phyloP scores from a whole-genome alignment of 1,284 basidiomycete genomes.

The Sparassis latifolia region DNA sequence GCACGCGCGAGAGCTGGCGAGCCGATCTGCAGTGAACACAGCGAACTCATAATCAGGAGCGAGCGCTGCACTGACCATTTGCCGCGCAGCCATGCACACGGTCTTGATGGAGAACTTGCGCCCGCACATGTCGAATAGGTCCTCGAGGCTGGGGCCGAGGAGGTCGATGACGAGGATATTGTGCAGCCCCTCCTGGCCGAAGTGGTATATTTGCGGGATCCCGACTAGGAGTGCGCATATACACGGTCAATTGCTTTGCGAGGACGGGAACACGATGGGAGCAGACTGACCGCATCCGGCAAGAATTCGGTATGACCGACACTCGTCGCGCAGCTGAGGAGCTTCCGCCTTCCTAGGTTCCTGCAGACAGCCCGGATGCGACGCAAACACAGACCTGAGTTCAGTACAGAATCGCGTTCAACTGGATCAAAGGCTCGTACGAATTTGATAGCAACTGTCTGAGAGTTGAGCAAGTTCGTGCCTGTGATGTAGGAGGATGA shows the following conservation, averaged over 20 bases:
- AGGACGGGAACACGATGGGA: slow-evolving; percentile 2
- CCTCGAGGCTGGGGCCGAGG: slow-evolving; percentile 88
- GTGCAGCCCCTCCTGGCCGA: slow-evolving; percentile 95
- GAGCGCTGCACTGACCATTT: slow-evolving; percentile 68
- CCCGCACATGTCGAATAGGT: slow-evolving; percentile 94
- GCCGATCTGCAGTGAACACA: background rate
- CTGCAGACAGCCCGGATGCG: slow-evolving; percentile 31
- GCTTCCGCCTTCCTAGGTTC: slow-evolving; percentile 96
- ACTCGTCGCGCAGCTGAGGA: slow-evolving; percentile 93
- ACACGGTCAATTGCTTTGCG: background rate
- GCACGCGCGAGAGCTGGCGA: slow-evolving; percentile 75
- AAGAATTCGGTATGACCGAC: slow-evolving; percentile 94
- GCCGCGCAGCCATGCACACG: slow-evolving; percentile 93
- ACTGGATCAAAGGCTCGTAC: slow-evolving; percentile 42
- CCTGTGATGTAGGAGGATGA: slow-evolving; percentile 39
- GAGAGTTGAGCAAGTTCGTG: slow-evolving; percentile 90
- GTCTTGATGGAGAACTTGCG: slow-evolving; percentile 94
- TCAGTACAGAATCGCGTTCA: slow-evolving; percentile 3
- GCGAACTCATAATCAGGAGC: background rate
- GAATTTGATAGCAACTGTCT: slow-evolving; percentile 98
- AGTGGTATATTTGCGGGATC: slow-evolving; percentile 95
- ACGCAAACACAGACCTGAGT: background rate
- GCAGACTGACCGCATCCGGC: slow-evolving; percentile 78
- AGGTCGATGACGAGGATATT: slow-evolving; percentile 97
- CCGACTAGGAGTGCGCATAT: slow-evolving; percentile 48